A percentile compares a stretch with the other conserved stretches of the same genome.
Conservation (phyloP, 2,329 filamentous ascomycete species). For the Hymenoscyphus salicellus region DNA sequence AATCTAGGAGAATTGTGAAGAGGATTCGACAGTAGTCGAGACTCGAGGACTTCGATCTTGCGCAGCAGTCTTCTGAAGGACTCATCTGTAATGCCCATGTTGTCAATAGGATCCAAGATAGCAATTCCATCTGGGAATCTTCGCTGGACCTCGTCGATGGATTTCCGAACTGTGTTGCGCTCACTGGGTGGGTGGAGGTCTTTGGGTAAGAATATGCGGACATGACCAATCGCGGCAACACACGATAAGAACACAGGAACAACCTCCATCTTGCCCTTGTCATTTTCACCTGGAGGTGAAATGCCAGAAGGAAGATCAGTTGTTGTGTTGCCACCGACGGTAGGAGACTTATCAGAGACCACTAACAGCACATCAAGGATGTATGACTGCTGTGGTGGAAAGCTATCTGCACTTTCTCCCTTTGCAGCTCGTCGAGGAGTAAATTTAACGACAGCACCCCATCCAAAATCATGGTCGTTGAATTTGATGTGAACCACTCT, state of each 20-base stretch:
- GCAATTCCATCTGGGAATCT: slow-evolving; percentile 92
- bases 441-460: slow-evolving; percentile 84
- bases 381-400: slow-evolving; percentile 71
- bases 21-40: slow-evolving; percentile 81
- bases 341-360: slow-evolving; percentile 51
- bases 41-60: slow-evolving; percentile 97
- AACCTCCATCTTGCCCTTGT: slow-evolving; percentile 71
- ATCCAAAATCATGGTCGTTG: slow-evolving; percentile 79
- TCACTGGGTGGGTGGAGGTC: slow-evolving; percentile 68
- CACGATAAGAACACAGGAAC: slow-evolving; percentile 85
- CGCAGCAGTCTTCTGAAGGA: slow-evolving; percentile 87
- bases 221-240: slow-evolving; percentile 78
- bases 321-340: slow-evolving; percentile 53
- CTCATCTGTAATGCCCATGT: slow-evolving; percentile 92
- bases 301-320: slow-evolving; percentile 64
- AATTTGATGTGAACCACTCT: slow-evolving; percentile 84
- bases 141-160: slow-evolving; percentile 73
- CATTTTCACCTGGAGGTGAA: slow-evolving; percentile 57
- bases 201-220: slow-evolving; percentile 78
- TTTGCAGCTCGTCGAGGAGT: slow-evolving; percentile 63
- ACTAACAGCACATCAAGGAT: slow-evolving; percentile 78
- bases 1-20: slow-evolving; percentile 87
- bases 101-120: slow-evolving; percentile 86
- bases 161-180: slow-evolving; percentile 64
- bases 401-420: slow-evolving; percentile 63